These are phyloP conservation scores for Epichloe scottii DNA, from an alignment of 2,329 filamentous ascomycete species.

Conservation along the genomic window DNA sequence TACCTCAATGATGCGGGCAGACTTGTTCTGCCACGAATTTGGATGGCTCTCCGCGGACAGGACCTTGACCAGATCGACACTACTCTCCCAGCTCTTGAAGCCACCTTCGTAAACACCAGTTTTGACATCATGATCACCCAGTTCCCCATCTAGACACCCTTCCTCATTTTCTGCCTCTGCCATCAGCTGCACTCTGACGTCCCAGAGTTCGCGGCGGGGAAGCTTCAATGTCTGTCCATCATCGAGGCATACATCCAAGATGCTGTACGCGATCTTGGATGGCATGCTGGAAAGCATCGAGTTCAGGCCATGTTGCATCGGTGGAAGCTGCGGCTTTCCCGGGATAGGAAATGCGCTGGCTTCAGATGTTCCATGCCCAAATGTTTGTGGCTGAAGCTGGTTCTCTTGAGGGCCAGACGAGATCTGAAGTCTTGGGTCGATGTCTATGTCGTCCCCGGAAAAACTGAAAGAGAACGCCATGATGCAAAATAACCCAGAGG, in stretches of 20 bases:
- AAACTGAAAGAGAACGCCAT: constrained; percentile 50
- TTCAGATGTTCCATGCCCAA: constrained; percentile 12
- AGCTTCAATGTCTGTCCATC: constrained; percentile 40
- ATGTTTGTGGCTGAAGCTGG: not conserved
- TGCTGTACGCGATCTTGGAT: constrained; percentile 60
- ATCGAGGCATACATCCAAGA: constrained; percentile 45
- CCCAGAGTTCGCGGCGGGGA: constrained; percentile 68
- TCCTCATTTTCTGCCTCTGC: constrained; percentile 46
- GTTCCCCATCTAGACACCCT: constrained; percentile 26
- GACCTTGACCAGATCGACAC: constrained; percentile 65
- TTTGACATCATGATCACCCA: constrained; percentile 62
- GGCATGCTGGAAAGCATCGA: constrained; percentile 48
- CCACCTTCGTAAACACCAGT: constrained; percentile 77
- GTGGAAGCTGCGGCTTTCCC: constrained; percentile 46
- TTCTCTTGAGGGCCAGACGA: constrained; percentile 9
- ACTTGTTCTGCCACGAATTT: constrained; percentile 17
- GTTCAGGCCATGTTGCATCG: constrained; percentile 37
- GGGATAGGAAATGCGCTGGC: constrained; percentile 47
- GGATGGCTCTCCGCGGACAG: constrained; percentile 31
- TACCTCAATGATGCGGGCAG: constrained; percentile 42
- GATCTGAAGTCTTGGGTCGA: constrained; percentile 7
- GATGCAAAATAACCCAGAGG: not conserved
- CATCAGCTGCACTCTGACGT: constrained; percentile 71
- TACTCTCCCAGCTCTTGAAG: constrained; percentile 86
- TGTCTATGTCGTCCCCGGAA: constrained; percentile 52